Base-by-base conservation (phyloP, 2,329 filamentous ascomycete species). In the Diaporthe capsici region DNA sequence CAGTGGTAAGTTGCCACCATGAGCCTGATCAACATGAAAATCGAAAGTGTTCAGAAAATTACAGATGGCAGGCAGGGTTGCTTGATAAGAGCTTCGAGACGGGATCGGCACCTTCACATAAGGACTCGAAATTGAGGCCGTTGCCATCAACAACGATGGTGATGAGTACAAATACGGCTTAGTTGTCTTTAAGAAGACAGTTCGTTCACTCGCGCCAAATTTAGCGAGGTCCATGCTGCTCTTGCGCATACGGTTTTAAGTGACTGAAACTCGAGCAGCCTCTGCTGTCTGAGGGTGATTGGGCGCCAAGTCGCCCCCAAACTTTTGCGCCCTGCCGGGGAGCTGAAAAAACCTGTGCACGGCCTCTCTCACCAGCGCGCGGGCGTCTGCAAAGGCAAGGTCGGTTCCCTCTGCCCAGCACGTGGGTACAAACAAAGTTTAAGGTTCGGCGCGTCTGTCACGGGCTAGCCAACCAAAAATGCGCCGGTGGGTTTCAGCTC, bases 401-500 rank as follows among this genome's bases (percentile, higher is more conserved):
- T 6, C 28, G n/a, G 28, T 28, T 53, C 47, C n/a, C 4, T 37
- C 6, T 53, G 20, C 47, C 63, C 10, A 37, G 31, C 22, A 53
- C 20, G 12, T 25, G 63, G 22, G 22, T 37, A 20, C 31, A 37
- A 34, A 20, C 22, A 39, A 20, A 53, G 12, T 68, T 53, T 68
- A 68, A 68, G 65, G 65, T 68, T 68, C 65, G 34, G 47, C 47
- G n/a, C n/a, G 47, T n/a, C 6, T 53, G 65, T 20, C 31, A 17
- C 49, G 47, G 47, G n/a, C 28, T 37, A 39, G 20, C 44, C 44
- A 47, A 49, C 61, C 4, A 68, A 53, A 60, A 53, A 28, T 22
- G 8, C 0, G 47, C 47, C n/a, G 47, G 65, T 68, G 47, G 65
- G 65, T 68, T 68, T 53, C 65, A 68, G 47, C 65, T 39, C 65